Conservation (phyloP, 495 filamentous ascomycete genomes). For the Hyphodiscus hymeniophilus region DNA sequence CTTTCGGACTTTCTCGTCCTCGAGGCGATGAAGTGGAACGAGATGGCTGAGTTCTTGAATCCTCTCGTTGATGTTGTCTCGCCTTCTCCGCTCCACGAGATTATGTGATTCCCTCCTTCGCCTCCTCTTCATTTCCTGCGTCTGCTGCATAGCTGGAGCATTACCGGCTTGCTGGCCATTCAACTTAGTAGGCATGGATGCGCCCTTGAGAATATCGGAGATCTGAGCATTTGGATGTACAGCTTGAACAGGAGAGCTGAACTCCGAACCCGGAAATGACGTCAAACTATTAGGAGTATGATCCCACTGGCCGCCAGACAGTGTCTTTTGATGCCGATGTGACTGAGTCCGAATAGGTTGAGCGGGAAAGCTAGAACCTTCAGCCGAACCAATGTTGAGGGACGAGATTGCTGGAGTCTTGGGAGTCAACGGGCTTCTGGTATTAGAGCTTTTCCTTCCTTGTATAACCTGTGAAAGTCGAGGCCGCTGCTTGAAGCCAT, state of each 20-base stretch:
- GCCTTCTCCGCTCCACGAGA: conserved; percentile 83
- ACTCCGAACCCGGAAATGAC: conserved; percentile 75
- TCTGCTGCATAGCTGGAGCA: conserved; percentile 38
- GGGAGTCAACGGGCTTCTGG: conserved; percentile 70
- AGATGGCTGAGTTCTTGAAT: conserved; percentile 94
- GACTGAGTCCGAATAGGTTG: conserved; percentile 63
- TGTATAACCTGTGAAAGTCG: conserved; percentile 54
- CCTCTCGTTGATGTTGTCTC: conserved; percentile 97
- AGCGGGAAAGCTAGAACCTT: conserved; percentile 42
- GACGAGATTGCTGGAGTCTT: conserved; percentile 43
- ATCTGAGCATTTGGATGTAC: conserved; percentile 35
- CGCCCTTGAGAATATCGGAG: conserved; percentile 43
- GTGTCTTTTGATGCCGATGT: conserved; percentile 65
- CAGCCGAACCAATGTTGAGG: conserved; percentile 25
- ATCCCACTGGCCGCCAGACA: conserved; percentile 66
- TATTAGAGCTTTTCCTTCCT: conserved; percentile 54
- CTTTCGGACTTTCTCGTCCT: conserved; percentile 95
- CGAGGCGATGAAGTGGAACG: conserved; percentile 84
- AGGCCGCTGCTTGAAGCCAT: conserved; percentile 47
- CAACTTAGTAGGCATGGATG: conserved; percentile 47
- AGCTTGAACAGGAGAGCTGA: conserved; percentile 56
- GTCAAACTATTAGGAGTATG: conserved; percentile 67
- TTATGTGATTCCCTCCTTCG: conserved; percentile 92
- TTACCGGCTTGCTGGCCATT: conserved; percentile 34
- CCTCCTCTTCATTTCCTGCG: conserved; percentile 88